Evolutionary conservation across 2,329 filamentous ascomycete genomes (phyloP), one percentile per base, ranked within the genome.

Genomic region (Clarireedia monteithiana): DNA sequence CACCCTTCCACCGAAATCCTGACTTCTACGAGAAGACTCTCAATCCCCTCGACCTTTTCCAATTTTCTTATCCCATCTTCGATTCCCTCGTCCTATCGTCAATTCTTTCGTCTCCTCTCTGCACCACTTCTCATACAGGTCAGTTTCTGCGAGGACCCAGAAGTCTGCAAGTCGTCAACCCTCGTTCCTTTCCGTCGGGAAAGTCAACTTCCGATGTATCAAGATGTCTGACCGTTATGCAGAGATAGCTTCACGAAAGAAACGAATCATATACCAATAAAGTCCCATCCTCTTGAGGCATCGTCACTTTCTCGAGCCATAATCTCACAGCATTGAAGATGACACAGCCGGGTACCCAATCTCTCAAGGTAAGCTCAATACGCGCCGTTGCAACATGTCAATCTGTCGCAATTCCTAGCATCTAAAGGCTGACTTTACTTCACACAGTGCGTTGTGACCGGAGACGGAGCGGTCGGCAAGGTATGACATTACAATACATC

Each of bases 401-500:
- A 20, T 20, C 20, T 20, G 20, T 20, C 20, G 20, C 20, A 20
- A 20, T 20, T 20, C 20, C 20, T 20, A 20, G 20, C 20, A 20
- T 20, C 20, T 20, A 2, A 20, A 47, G n/a, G 39, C 51, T 53
- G 30, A 53, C 30, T 44, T 40, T n/a, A 46, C 36, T 40, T 1
- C 4, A 24, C 30, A 52, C 66, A 96, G 91, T 99, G 94, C 74
- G 94, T 99, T 72, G 94, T 99, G 71, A 97, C 94, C 62, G 94
- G 94, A 77, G 94, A 99, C 74, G 94, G 94, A 89, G 94, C 94
- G 72, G 94, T 99, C 68, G 94, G 94, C 75, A 99, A 99, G 84
- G 91, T 96, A 75, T 75, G 20, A 20, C 20, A 20, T 20, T 20
- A 20, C 20, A 20, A 20, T 20, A 20, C 20, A 20, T 20, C 20